Percentiles rank a stretch among this genome's conserved stretches.
These are phyloP conservation scores for Heritiera fomes DNA, from an alignment of 345 rosid genomes.

Conservation along the genomic window DNA sequence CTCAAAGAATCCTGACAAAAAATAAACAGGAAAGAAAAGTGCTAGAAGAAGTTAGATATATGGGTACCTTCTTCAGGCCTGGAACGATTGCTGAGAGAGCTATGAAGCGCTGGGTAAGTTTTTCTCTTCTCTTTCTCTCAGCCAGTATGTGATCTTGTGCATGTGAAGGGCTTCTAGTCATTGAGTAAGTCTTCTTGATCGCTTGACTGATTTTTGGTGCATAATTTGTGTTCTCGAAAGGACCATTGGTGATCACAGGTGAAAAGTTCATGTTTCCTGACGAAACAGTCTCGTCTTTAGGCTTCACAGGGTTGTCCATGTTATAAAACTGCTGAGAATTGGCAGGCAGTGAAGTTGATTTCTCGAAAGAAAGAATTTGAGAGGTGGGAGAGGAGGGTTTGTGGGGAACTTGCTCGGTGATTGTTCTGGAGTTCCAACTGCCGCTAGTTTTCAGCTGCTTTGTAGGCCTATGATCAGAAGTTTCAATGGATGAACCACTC, in stretches of 20 bases:
- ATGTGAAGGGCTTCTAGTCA: constrained; percentile 33
- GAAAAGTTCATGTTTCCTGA: constrained; percentile 19
- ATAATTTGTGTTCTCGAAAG: constrained; percentile 21
- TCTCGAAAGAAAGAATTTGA: constrained; percentile 37
- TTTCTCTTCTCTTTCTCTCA: constrained; percentile 60
- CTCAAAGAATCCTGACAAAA: constrained; percentile 29
- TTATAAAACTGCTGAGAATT: constrained; percentile 23
- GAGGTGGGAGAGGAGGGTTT: constrained; percentile 26
- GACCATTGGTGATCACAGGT: neutral
- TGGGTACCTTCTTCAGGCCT: constrained; percentile 53
- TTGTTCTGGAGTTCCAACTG: constrained; percentile 34
- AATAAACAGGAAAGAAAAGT: neutral
- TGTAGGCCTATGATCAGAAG: constrained; percentile 23
- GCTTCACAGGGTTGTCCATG: constrained; percentile 22
- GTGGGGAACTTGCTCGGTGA: constrained; percentile 13
- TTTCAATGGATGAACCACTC: constrained; percentile 25
- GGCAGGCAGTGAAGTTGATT: constrained; percentile 11
- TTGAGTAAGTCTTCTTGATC: constrained; percentile 18
- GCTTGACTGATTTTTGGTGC: constrained; percentile 17
- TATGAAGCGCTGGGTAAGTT: constrained; percentile 55
- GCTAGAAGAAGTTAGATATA: neutral
- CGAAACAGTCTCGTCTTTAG: constrained; percentile 31
- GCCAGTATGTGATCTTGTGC: constrained; percentile 59
- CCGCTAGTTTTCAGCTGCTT: constrained; percentile 34
- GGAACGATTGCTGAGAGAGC: constrained; percentile 63